A percentile compares a stretch with the other conserved stretches of the same genome.
Conservation (phyloP, 345 rosid genomes). For the Citrus australasica region DNA sequence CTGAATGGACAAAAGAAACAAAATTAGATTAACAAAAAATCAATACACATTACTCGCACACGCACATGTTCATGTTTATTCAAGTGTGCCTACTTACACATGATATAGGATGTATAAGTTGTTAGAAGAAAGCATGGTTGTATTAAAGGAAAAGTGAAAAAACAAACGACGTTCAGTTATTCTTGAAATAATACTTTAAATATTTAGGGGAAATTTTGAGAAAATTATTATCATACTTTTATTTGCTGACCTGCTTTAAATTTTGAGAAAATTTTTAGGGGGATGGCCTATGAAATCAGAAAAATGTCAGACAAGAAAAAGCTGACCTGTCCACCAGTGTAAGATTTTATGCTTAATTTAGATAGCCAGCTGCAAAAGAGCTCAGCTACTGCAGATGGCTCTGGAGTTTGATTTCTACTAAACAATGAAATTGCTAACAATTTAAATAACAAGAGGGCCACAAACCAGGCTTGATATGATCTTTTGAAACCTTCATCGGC, state of each 20-base stretch:
- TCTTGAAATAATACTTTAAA: neutral
- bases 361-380: neutral
- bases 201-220: neutral
- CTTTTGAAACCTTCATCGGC: neutral
- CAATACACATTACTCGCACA: neutral
- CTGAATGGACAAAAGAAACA: conserved; percentile 32
- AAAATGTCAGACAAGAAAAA: neutral
- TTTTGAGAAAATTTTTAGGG: neutral
- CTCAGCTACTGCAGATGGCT: neutral
- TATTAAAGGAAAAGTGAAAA: neutral
- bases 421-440: neutral
- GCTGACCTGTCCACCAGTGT: neutral
- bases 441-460: neutral
- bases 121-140: neutral
- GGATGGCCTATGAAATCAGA: neutral
- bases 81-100: neutral
- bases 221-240: too few species aligned
- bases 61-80: neutral
- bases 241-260: neutral
- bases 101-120: neutral
- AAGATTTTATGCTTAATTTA: neutral
- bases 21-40: neutral
- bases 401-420: neutral
- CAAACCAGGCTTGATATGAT: neutral
- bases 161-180: neutral